These are phyloP conservation scores for Pleurotus ostreatus DNA, from an alignment of 768 basidiomycete genomes.

Conservation along the genomic window DNA sequence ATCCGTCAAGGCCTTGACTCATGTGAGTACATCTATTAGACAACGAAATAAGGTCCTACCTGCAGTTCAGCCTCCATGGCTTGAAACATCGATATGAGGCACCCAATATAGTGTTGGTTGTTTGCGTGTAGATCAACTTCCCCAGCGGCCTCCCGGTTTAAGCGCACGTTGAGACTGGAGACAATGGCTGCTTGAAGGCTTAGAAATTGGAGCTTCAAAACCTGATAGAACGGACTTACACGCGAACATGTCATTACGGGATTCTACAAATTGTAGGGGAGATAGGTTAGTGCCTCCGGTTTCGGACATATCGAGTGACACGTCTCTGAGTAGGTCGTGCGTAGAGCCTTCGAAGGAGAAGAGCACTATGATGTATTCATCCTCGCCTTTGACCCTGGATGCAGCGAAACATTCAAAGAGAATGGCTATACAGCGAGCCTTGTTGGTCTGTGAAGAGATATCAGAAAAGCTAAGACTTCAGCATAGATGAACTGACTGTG, in stretches of 20 bases:
- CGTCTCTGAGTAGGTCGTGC: constrained; percentile 44
- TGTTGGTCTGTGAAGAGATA: constrained; percentile 31
- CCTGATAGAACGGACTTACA: constrained; percentile 21
- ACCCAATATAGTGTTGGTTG: constrained; percentile 35
- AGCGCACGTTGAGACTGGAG: constrained; percentile 32
- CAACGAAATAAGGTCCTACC: constrained; percentile 24
- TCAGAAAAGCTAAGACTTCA: not conserved
- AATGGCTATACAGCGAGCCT: constrained; percentile 48
- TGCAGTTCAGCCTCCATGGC: constrained; percentile 44
- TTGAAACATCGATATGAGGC: constrained; percentile 43
- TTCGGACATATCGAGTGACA: constrained; percentile 20
- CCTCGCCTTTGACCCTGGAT: constrained; percentile 45
- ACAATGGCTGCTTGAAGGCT: constrained; percentile 36
- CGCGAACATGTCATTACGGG: constrained; percentile 34
- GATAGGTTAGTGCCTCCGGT: constrained; percentile 26
- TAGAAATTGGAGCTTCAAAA: constrained; percentile 9
- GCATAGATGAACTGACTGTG: constrained; percentile 32
- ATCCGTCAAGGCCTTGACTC: constrained; percentile 5
- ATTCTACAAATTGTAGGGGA: constrained; percentile 22
- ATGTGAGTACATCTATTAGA: constrained; percentile 15
- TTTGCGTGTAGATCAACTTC: constrained; percentile 17
- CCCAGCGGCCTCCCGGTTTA: constrained; percentile 24
- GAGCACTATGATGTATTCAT: constrained; percentile 53
- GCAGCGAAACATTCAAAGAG: constrained; percentile 52
- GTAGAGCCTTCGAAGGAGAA: constrained; percentile 52